Evolutionary conservation across 139 green algal genomes (phyloP).

Genomic region (Chlorella sp.): DNA sequence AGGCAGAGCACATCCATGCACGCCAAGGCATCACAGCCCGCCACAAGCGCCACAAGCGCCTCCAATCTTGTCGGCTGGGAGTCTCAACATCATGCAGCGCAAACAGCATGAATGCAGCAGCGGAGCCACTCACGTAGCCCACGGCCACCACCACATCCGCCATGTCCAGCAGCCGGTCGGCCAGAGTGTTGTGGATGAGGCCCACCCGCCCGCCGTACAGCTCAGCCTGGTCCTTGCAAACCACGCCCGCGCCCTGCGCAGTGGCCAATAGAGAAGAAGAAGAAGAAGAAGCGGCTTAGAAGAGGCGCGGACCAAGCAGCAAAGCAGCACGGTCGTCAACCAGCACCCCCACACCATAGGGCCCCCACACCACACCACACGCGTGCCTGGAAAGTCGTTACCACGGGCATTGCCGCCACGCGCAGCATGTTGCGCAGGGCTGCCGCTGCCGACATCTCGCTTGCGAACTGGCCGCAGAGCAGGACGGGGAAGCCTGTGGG

Average conservation of each 20-base stretch:
- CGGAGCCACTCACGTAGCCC: conserved; percentile 8
- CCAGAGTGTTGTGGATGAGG: conserved; percentile 18
- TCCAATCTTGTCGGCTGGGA: too few species aligned
- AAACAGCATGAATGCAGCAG: too few species aligned
- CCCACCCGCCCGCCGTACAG: conserved; percentile 28
- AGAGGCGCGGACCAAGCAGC: too few species aligned
- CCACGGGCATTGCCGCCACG: conserved; percentile 6
- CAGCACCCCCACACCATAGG: background rate
- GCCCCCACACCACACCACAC: too few species aligned
- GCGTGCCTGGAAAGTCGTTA: conserved; percentile 36
- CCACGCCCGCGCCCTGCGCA: conserved; percentile 7
- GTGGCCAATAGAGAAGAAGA: too few species aligned
- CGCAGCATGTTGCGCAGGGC: conserved; percentile 6
- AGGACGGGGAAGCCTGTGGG: conserved; percentile 3
- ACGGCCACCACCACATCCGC: conserved; percentile 18
- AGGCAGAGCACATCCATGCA: too few species aligned
- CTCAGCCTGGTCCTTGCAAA: conserved; percentile 18
- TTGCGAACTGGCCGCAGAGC: conserved; percentile 24
- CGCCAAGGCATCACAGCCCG: too few species aligned
- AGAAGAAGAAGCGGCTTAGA: too few species aligned
- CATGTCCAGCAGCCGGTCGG: conserved; percentile 29
- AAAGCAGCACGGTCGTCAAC: background rate
- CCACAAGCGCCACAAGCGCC: too few species aligned
- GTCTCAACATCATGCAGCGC: too few species aligned
- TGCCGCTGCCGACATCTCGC: background rate